A percentile compares a stretch with the other conserved stretches of the same genome.
These are phyloP conservation scores for Geoglossum glabrum DNA, from an alignment of 495 filamentous ascomycete genomes.

Conservation along the genomic window DNA sequence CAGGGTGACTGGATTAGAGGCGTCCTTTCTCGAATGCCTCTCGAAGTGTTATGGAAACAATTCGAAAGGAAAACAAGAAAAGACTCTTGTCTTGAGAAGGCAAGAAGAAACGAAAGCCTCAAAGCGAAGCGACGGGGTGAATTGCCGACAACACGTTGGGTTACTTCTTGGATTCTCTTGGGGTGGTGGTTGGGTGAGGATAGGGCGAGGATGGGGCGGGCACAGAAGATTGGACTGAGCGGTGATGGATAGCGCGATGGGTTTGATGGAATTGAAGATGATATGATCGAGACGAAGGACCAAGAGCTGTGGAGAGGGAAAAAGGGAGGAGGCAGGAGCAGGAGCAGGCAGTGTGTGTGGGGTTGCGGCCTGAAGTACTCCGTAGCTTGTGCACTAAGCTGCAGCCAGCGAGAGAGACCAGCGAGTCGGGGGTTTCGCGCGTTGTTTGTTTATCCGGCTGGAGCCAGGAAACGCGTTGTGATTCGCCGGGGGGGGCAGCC, in stretches of 20 bases:
- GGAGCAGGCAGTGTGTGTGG: background rate
- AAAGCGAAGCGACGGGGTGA: background rate
- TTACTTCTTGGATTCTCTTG: background rate
- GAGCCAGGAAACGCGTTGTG: background rate
- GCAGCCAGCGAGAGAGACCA: background rate
- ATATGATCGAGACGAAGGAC: background rate
- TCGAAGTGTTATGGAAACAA: slow-evolving; percentile 52
- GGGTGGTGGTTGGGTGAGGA: background rate
- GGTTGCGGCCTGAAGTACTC: background rate
- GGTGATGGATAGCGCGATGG: background rate
- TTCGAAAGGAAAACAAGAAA: slow-evolving; percentile 94
- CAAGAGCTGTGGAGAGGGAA: background rate
- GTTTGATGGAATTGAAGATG: slow-evolving; percentile 1
- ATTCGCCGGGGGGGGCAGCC: background rate
- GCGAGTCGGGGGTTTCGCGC: background rate
- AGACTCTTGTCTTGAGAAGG: slow-evolving; percentile 24
- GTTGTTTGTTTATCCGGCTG: slow-evolving; percentile 2
- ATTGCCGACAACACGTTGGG: background rate
- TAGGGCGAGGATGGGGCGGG: background rate
- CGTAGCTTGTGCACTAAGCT: background rate
- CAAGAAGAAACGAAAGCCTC: background rate
- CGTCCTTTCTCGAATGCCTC: slow-evolving; percentile 86
- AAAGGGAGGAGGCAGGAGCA: background rate
- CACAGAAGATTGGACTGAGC: background rate
- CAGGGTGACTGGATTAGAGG: slow-evolving; percentile 82